phyloP scores from a whole-genome alignment of 208 protist species.

The Paratrypanosoma confusum region DNA sequence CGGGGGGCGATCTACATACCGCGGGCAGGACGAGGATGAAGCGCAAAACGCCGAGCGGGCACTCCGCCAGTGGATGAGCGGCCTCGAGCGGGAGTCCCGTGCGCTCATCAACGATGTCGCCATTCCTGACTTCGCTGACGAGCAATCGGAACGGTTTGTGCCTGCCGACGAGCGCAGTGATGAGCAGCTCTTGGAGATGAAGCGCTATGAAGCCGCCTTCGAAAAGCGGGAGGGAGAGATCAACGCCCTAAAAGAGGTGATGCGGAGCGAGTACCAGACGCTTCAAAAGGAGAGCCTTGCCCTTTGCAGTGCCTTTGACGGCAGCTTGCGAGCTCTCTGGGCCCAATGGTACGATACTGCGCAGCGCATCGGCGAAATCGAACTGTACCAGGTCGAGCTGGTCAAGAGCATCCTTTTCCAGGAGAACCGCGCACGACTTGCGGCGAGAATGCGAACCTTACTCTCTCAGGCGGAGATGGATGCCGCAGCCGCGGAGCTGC shows the following conservation, averaged over 20 bases:
- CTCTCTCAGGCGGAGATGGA: no score
- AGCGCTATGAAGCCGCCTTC: slow-evolving; percentile 74
- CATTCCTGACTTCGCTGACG: slow-evolving; percentile 61
- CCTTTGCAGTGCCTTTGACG: slow-evolving; percentile 32
- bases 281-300: slow-evolving; percentile 44
- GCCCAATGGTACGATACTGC: slow-evolving; percentile 25
- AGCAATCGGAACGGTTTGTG: slow-evolving; percentile 57
- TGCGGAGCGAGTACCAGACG: slow-evolving; percentile 47
- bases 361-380: slow-evolving; percentile 43
- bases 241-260: slow-evolving; percentile 39
- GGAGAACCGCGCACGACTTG: slow-evolving; percentile 3
- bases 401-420: slow-evolving; percentile 37
- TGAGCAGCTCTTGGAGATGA: slow-evolving; percentile 50
- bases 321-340: slow-evolving; percentile 26
- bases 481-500: no score
- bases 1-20: neutral
- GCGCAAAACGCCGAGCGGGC: slow-evolving; percentile 59
- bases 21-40: neutral
- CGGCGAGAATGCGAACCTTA: slow-evolving; percentile 3
- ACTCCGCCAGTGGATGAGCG: slow-evolving; percentile 84
- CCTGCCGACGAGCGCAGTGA: slow-evolving; percentile 74
- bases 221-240: slow-evolving; percentile 58
- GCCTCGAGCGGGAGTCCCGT: slow-evolving; percentile 77
- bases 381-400: slow-evolving; percentile 66
- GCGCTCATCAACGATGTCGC: slow-evolving; percentile 43